A percentile compares a stretch with the other conserved stretches of the same genome.
These are phyloP conservation scores for Tricholoma terreum DNA, from an alignment of 768 basidiomycete genomes.

Conservation along the genomic window DNA sequence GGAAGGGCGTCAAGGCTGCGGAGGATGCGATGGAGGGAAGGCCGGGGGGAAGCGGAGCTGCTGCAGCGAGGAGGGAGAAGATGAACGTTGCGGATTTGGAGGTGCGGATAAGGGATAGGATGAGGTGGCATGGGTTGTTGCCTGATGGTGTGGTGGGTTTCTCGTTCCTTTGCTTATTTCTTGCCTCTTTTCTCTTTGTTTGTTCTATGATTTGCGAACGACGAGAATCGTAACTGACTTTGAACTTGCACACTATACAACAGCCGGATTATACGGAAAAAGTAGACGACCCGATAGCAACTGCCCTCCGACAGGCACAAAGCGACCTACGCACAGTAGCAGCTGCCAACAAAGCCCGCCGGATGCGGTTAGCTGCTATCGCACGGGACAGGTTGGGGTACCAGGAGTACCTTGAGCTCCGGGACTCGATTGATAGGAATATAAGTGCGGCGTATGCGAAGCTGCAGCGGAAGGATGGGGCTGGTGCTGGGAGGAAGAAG, in stretches of 20 bases:
- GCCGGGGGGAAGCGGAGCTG: constrained; percentile 76
- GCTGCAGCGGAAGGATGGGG: constrained; percentile 77
- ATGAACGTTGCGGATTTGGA: constrained; percentile 80
- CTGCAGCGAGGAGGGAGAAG: constrained; percentile 70
- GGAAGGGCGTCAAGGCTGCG: constrained; percentile 79
- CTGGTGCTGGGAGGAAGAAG: constrained; percentile 79
- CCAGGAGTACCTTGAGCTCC: constrained; percentile 83
- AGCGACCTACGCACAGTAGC: constrained; percentile 72
- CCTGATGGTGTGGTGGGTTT: constrained; percentile 59
- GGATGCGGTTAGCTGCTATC: constrained; percentile 64
- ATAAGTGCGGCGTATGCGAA: constrained; percentile 73
- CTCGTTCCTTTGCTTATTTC: constrained; percentile 1
- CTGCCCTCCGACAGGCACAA: constrained; percentile 89
- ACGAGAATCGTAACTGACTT: neutral
- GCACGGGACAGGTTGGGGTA: constrained; percentile 87
- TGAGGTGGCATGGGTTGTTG: constrained; percentile 72
- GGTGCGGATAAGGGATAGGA: constrained; percentile 67
- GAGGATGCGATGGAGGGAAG: constrained; percentile 84
- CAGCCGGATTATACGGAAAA: constrained; percentile 74
- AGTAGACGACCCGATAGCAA: constrained; percentile 93
- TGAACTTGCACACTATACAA: constrained; percentile 1
- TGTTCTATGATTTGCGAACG: no score
- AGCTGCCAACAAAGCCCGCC: constrained; percentile 81
- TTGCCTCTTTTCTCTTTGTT: no score
- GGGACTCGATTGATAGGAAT: constrained; percentile 85